Evolutionary conservation across 495 filamentous ascomycete species (phyloP), one percentile per base, ranked within the genome.

Genomic region (Penicillium crystallinum): DNA sequence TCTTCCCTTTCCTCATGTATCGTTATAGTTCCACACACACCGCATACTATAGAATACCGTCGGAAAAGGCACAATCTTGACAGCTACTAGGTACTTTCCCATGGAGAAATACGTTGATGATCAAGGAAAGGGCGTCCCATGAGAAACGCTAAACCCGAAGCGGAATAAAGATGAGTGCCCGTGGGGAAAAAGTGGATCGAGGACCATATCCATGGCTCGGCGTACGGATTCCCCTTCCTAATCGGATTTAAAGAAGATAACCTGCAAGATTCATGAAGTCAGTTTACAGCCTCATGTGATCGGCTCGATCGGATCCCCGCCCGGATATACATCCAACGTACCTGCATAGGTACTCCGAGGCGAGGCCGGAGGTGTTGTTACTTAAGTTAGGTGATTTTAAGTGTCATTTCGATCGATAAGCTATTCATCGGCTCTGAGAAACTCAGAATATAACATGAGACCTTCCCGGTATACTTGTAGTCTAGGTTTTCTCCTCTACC

Each of bases 261-360:
- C n/a, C n/a, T 17, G n/a, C 12, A 17, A 36, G n/a, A 10, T 6
- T 15, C 6, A 17, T 36, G 1, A 4, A 36, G 34, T 15, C 12
- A 36, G 14, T 17, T 15, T 15, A 36, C 6, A 17, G 1, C 14
- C 34, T 8, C 46, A 49, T 39, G 46, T 49, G 46, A 49, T 49
- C 46, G 46, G 46, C 35, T 49, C 17, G 6, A 31, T 21, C 35
- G 46, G 34, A 21, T 21, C 17, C 46, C 46, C 46, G 21, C n/a
- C 46, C 46, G 21, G 34, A 36, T 45, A 21, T 19, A 37, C 31
- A 34, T 7, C 3, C 23, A 27, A 27, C 23, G 23, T 36, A 15
- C 34, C n/a, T 15, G n/a, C 34, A 36, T 36, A 36, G 12, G 34
- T 15, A 15, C 14, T 11, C 34, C 34, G 34, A 17, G 29, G 34